These are phyloP conservation scores for Globisporangium iwayamae DNA, from an alignment of 352 stramenopile genomes.

Conservation along the genomic window DNA sequence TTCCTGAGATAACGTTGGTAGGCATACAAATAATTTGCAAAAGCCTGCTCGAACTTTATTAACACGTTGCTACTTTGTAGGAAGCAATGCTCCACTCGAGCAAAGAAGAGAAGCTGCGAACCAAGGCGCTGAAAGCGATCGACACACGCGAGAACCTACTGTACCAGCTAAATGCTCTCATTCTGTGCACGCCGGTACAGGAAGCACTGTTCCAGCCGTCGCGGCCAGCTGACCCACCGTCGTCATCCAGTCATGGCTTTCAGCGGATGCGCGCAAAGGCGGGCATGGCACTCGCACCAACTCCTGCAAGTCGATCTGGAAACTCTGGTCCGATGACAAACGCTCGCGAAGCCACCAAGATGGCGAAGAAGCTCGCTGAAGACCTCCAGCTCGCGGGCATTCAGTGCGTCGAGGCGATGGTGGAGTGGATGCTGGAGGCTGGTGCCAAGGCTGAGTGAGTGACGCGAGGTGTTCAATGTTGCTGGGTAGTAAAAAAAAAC, in stretches of 20 bases:
- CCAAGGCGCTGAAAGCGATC: slow-evolving; percentile 66
- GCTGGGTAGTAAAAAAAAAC: not conserved
- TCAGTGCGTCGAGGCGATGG: slow-evolving; percentile 70
- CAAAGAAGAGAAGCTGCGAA: slow-evolving; percentile 70
- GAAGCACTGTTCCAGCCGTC: slow-evolving; percentile 52
- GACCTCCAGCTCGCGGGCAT: slow-evolving; percentile 65
- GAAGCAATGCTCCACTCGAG: slow-evolving; percentile 22
- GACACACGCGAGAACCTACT: slow-evolving; percentile 60
- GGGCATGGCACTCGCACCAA: slow-evolving; percentile 36
- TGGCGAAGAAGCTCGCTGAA: slow-evolving; percentile 62
- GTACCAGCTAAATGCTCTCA: slow-evolving; percentile 68
- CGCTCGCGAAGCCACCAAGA: slow-evolving; percentile 56
- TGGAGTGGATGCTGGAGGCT: slow-evolving; percentile 81
- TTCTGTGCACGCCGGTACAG: slow-evolving; percentile 64
- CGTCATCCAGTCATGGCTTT: slow-evolving; percentile 18
- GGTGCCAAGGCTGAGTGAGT: slow-evolving; percentile 66
- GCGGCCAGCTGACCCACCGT: slow-evolving; percentile 27
- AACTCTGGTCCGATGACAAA: slow-evolving; percentile 50
- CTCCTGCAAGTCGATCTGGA: slow-evolving; percentile 15
- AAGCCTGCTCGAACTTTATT: too few species aligned
- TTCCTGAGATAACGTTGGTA: slow-evolving; percentile 21
- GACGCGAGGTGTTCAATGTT: not conserved
- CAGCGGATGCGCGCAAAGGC: slow-evolving; percentile 42
- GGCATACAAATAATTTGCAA: not conserved
- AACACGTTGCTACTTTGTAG: slow-evolving; percentile 8